Evolutionary conservation across 345 rosid genomes (phyloP).

Genomic region (Eucalyptus brandiana): DNA sequence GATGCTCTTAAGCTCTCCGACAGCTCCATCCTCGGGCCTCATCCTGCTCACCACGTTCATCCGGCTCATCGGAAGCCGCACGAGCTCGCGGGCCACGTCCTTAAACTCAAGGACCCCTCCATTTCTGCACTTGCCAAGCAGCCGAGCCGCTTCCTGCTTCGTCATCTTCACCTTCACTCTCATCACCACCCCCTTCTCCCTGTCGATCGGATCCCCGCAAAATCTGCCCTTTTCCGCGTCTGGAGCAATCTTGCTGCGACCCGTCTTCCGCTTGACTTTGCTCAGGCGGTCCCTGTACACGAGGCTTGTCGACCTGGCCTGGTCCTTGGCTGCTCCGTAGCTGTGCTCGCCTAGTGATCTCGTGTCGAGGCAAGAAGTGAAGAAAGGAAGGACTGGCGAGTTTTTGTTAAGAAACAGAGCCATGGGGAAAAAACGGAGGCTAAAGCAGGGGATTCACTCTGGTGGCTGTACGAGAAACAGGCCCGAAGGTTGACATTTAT

Average conservation of each 20-base stretch:
- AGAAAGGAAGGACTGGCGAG: neutral
- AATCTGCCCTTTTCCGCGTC: neutral
- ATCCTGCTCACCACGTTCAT: neutral
- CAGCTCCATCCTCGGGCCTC: neutral
- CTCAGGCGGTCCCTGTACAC: slow-evolving; percentile 9
- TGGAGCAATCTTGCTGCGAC: neutral
- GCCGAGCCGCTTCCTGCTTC: slow-evolving; percentile 30
- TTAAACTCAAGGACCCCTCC: slow-evolving; percentile 37
- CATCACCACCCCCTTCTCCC: neutral
- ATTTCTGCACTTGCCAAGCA: slow-evolving; percentile 31
- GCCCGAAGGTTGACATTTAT: neutral
- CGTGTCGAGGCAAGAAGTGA: neutral
- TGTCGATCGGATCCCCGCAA: neutral
- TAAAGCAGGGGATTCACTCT: neutral
- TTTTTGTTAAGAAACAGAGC: neutral
- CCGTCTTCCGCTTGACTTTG: neutral
- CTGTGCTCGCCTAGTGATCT: neutral
- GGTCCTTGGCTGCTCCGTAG: neutral
- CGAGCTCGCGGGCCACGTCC: slow-evolving; percentile 33
- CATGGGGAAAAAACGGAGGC: neutral
- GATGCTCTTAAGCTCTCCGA: slow-evolving; percentile 1
- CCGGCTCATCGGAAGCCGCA: slow-evolving; percentile 27
- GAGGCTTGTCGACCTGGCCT: neutral
- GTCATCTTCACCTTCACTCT: neutral
- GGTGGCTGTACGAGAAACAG: neutral